Percentiles rank a stretch among this genome's conserved stretches.
phyloP scores from a whole-genome alignment of 2,329 filamentous ascomycete genomes.

The Hymenoscyphus occultus region DNA sequence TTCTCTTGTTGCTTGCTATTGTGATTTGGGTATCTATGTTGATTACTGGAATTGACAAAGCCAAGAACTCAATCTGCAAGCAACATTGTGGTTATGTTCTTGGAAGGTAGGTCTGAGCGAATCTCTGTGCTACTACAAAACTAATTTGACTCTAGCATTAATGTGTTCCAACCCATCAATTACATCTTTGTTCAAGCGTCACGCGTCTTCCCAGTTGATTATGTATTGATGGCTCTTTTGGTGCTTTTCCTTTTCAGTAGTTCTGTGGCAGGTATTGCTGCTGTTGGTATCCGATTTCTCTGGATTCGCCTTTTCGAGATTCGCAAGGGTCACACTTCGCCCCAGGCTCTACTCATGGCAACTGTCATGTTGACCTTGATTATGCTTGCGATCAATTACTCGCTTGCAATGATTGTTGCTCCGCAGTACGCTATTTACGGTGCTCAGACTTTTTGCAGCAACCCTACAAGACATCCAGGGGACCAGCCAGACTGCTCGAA shows the following conservation, averaged over 20 bases:
- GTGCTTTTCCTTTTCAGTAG: constrained; percentile 85
- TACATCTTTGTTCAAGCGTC: constrained; percentile 80
- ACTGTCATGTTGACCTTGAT: constrained; percentile 90
- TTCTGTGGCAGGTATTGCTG: constrained; percentile 81
- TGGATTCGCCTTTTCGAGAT: constrained; percentile 95
- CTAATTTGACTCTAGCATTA: constrained; percentile 53
- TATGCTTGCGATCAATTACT: constrained; percentile 88
- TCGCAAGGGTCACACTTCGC: constrained; percentile 81
- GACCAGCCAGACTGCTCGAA: constrained; percentile 72
- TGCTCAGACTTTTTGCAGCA: constrained; percentile 89
- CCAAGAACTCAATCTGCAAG: constrained; percentile 91
- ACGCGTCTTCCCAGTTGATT: constrained; percentile 86
- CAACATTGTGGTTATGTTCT: constrained; percentile 88
- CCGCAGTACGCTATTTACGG: constrained; percentile 95
- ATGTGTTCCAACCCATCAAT: constrained; percentile 94
- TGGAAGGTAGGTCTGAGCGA: constrained; percentile 44
- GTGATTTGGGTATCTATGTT: constrained; percentile 89
- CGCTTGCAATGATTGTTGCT: constrained; percentile 87
- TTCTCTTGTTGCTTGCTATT: constrained; percentile 71
- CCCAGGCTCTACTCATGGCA: constrained; percentile 85
- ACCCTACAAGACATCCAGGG: constrained; percentile 58
- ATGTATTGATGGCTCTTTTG: constrained; percentile 80
- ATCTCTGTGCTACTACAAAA: background rate
- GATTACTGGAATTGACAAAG: constrained; percentile 93
- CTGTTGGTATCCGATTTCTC: constrained; percentile 89